A percentile compares a stretch with the other conserved stretches of the same genome.
Evolutionary conservation across 441 rosid genomes (phyloP).

Genomic region (Syzygium malaccense): DNA sequence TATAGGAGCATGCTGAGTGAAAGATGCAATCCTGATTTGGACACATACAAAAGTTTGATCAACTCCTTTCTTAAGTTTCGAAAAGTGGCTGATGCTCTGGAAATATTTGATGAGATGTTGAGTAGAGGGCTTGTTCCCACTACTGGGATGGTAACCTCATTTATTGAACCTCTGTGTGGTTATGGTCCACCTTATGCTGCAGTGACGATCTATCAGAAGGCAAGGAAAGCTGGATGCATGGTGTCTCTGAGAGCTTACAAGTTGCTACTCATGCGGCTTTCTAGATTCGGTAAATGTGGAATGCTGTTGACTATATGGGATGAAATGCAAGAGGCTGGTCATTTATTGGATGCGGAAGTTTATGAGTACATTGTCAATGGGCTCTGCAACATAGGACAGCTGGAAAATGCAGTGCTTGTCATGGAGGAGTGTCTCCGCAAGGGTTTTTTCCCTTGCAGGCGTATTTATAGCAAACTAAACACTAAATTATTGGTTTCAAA

Average conservation of each 20-base stretch:
- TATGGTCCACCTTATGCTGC: slow-evolving; percentile 96
- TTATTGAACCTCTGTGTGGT: slow-evolving; percentile 62
- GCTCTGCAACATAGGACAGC: slow-evolving; percentile 84
- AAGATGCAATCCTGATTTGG: slow-evolving; percentile 46
- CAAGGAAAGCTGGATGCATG: slow-evolving; percentile 61
- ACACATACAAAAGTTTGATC: slow-evolving; percentile 58
- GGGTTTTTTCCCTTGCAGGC: slow-evolving; percentile 87
- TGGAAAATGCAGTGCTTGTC: slow-evolving; percentile 81
- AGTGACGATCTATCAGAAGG: slow-evolving; percentile 60
- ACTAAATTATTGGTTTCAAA: slow-evolving; percentile 61
- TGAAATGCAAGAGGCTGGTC: slow-evolving; percentile 79
- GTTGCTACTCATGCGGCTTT: slow-evolving; percentile 66
- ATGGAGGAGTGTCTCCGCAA: slow-evolving; percentile 73
- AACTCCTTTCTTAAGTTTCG: slow-evolving; percentile 62
- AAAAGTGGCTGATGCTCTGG: slow-evolving; percentile 84
- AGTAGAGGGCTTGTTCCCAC: slow-evolving; percentile 47
- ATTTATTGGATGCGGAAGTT: slow-evolving; percentile 56
- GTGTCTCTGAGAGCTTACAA: slow-evolving; percentile 67
- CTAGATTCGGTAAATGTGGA: slow-evolving; percentile 92
- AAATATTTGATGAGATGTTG: slow-evolving; percentile 79
- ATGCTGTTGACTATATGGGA: slow-evolving; percentile 72
- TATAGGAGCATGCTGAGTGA: slow-evolving; percentile 42
- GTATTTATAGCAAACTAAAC: slow-evolving; percentile 63
- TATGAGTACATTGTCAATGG: slow-evolving; percentile 79
- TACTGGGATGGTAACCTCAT: slow-evolving; percentile 56